Evolutionary conservation across 2,329 filamentous ascomycete genomes (phyloP), one percentile per base, ranked within the genome.

Genomic region (Mariannaea sp.): DNA sequence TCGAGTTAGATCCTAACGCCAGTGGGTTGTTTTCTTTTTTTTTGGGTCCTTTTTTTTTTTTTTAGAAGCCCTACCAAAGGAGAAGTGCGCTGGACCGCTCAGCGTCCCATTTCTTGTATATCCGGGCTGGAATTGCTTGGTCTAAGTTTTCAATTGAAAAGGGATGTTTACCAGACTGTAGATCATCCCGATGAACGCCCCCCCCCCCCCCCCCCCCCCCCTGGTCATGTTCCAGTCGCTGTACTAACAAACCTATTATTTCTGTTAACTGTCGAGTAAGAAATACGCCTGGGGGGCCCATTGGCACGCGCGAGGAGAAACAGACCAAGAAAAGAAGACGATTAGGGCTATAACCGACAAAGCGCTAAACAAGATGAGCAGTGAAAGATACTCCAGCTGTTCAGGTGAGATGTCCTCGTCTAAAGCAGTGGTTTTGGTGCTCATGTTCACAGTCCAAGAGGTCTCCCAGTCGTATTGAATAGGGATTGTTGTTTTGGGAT

Each of bases 371-470:
- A 27, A 41, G 38, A 41, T 41, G 38, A 41, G 38, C 22, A 41
- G 38, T 12, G 20, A 27, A 41, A 41, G 8, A 27, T 29, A 41
- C 9, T 27, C 38, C 38, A 27, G 20, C 38, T 41, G 38, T 41
- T n/a, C 38, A 41, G 38, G 38, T 14, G 38, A 41, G 38, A 41
- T 26, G 4, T 14, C 38, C 38, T 41, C 38, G 13, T 27, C 38
- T 7, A n/a, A 24, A 41, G 38, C 19, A 27, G 38, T 41, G 38
- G 38, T 41, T 20, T 41, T 14, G 38, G 20, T 41, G 12, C 19
- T 27, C 38, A 41, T 27, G 38, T 41, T 41, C 20, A 27, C 22
- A 27, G 38, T 41, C 38, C 38, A 41, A 41, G 6, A 40, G 36
- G 38, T 41, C 20, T 41, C 38, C 38, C 27, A 13, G 22, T 41